Conservation (phyloP, 345 rosid species). For the Citrus australasica region DNA sequence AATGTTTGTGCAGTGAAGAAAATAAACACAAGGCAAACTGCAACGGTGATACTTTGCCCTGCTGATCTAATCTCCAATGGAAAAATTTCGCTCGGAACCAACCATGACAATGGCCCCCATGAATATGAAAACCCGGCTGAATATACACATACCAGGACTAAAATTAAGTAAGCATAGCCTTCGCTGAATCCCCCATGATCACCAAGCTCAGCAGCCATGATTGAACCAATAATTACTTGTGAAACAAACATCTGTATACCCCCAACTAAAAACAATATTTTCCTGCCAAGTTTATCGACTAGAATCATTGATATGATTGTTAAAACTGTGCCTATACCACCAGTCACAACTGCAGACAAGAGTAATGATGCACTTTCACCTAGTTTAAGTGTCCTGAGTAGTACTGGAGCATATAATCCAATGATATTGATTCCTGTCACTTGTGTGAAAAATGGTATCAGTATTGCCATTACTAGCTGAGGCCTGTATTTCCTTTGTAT, state of each 20-base stretch:
- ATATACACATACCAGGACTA: slow-evolving; percentile 29
- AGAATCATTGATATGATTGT: slow-evolving; percentile 50
- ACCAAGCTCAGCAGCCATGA: not conserved
- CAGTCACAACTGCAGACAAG: slow-evolving; percentile 47
- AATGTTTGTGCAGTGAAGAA: slow-evolving; percentile 50
- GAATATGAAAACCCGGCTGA: slow-evolving; percentile 63
- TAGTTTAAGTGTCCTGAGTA: slow-evolving; percentile 61
- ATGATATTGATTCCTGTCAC: slow-evolving; percentile 76
- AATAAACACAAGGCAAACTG: too few species aligned
- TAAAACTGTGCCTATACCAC: slow-evolving; percentile 37
- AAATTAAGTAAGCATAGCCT: not conserved
- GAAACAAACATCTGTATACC: slow-evolving; percentile 18
- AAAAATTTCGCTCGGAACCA: too few species aligned
- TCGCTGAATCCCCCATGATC: not conserved
- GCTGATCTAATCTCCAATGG: slow-evolving; percentile 36
- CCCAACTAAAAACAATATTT: slow-evolving; percentile 41
- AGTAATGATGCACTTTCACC: slow-evolving; percentile 51
- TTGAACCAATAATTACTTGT: not conserved
- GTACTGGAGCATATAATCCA: slow-evolving; percentile 62
- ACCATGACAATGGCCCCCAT: too few species aligned
- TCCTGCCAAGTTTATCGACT: slow-evolving; percentile 61
- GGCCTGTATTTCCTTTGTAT: slow-evolving; percentile 50
- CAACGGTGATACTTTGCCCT: slow-evolving; percentile 26
- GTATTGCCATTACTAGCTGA: slow-evolving; percentile 65
- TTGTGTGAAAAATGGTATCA: slow-evolving; percentile 68